Base-by-base conservation (phyloP, 805 yeast species). In the Myxozyma neglecta region DNA sequence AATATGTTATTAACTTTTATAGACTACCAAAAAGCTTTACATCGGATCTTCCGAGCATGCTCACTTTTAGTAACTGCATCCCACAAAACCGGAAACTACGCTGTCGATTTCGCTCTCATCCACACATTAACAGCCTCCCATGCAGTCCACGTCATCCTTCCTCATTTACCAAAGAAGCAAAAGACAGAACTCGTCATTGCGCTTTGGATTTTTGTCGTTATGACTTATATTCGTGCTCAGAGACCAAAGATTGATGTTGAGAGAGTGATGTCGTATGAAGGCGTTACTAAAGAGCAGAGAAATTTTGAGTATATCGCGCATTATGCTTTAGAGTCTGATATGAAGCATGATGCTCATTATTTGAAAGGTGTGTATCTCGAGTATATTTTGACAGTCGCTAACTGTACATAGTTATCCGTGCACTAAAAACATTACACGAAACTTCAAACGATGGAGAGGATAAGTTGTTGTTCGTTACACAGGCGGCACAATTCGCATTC, bases 71-170 rank as follows among this genome's bases (percentile, higher is more conserved):
- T 70, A 14, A 62, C 68, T 0, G 68, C 68, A 1, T 53, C 72
- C 6, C 72, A 69, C 53, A 47, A 59, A 32, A 61, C 63, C 29
- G 60, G 57, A 14, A 54, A 62, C 13, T 69, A 71, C 9, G 57
- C 52, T 16, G 71, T 63, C 56, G 69, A 70, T 56, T 73, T 73
- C 53, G 64, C 65, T 44, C 57, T 73, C 8, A 59, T 73, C 16
- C 76, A 73, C 53, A 59, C 71, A 1, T 61, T 74, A 20, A 71
- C 75, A 0, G 64, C 70, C 3, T 50, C 70, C 1, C 74, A 71
- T 16, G 76, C 70, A 2, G 57, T 48, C 18, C 60, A 57, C 6
- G 56, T 50, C 7, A 47, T 68, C 34, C 46, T 57, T 24, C 63
- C 64, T 7, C 59, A 47, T 18, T 35, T 63, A 16, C 45, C 64